These are phyloP conservation scores for Artemisia argyi DNA, from an alignment of 129 eudicot species.

Conservation along the genomic window DNA sequence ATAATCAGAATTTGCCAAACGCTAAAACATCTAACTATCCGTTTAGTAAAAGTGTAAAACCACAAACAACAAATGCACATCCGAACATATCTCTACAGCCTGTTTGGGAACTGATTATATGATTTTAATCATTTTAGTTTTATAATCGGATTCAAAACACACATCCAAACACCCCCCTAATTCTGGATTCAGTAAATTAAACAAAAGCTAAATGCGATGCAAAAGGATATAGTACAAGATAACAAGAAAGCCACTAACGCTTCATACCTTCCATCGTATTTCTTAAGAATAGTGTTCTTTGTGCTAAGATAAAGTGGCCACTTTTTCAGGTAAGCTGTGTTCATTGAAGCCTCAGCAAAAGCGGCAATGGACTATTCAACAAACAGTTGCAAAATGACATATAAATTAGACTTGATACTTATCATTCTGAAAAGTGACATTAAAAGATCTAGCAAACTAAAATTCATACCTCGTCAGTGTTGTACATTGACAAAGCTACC, in stretches of 20 bases:
- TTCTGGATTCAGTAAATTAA: neutral
- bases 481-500: slow-evolving; percentile 94
- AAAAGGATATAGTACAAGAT: neutral
- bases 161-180: too few relatives aligned
- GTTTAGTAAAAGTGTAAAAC: too few relatives aligned
- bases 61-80: too few relatives aligned
- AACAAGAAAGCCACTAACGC: slow-evolving; percentile 3
- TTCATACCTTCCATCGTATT: slow-evolving; percentile 89
- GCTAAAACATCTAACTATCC: too few relatives aligned
- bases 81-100: too few relatives aligned
- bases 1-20: too few relatives aligned
- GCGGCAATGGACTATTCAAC: slow-evolving; percentile 69
- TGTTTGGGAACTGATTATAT: too few relatives aligned
- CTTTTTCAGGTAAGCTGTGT: slow-evolving; percentile 69
- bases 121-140: too few relatives aligned
- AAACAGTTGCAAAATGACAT: slow-evolving; percentile 3
- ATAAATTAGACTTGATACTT: slow-evolving; percentile 14
- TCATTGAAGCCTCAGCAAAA: slow-evolving; percentile 96
- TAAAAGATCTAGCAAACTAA: neutral
- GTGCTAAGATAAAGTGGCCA: slow-evolving; percentile 99
- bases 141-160: too few relatives aligned
- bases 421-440: neutral
- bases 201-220: neutral
- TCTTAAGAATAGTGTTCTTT: slow-evolving; percentile 86
- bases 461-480: slow-evolving; percentile 82